A percentile compares a stretch with the other conserved stretches of the same genome.
These are phyloP conservation scores for Physocladia obscura DNA, from an alignment of 192 early-diverging fungal genomes.

Conservation along the genomic window DNA sequence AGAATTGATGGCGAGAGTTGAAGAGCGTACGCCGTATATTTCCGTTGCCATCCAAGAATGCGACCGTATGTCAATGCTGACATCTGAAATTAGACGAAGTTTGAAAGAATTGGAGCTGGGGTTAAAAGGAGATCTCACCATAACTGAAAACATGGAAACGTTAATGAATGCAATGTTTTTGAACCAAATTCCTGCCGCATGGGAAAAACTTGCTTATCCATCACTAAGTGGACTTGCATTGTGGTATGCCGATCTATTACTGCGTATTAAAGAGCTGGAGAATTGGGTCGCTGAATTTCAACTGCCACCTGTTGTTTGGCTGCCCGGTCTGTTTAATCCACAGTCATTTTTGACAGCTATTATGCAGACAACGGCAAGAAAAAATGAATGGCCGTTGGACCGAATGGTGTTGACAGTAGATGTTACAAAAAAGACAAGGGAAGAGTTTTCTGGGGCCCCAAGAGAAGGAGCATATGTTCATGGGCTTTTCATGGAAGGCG, in stretches of 20 bases:
- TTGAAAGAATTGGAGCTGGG: constrained; percentile 66
- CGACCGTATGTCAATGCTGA: constrained; percentile 64
- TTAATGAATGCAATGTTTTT: constrained; percentile 62
- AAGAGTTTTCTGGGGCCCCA: constrained; percentile 64
- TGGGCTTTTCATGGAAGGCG: constrained; percentile 67
- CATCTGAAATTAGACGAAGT: constrained; percentile 57
- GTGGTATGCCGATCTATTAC: constrained; percentile 65
- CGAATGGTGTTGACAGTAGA: constrained; percentile 65
- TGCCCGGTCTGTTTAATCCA: constrained; percentile 66
- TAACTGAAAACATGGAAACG: constrained; percentile 64
- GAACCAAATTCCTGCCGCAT: constrained; percentile 57
- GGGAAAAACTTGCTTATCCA: constrained; percentile 66
- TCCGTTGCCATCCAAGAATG: constrained; percentile 66
- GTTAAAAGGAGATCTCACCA: constrained; percentile 64
- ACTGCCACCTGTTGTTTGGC: constrained; percentile 61
- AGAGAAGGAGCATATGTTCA: constrained; percentile 65
- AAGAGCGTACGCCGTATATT: constrained; percentile 68
- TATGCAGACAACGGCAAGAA: constrained; percentile 69
- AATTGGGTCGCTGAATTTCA: constrained; percentile 66
- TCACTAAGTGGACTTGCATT: constrained; percentile 54
- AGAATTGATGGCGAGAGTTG: constrained; percentile 61
- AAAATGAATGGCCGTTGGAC: constrained; percentile 67
- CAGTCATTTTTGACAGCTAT: constrained; percentile 70
- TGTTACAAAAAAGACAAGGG: constrained; percentile 61
- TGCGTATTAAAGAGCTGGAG: constrained; percentile 65